These are phyloP conservation scores for Phialocephala sp. DNA, from an alignment of 2,329 filamentous ascomycete genomes.

Conservation along the genomic window DNA sequence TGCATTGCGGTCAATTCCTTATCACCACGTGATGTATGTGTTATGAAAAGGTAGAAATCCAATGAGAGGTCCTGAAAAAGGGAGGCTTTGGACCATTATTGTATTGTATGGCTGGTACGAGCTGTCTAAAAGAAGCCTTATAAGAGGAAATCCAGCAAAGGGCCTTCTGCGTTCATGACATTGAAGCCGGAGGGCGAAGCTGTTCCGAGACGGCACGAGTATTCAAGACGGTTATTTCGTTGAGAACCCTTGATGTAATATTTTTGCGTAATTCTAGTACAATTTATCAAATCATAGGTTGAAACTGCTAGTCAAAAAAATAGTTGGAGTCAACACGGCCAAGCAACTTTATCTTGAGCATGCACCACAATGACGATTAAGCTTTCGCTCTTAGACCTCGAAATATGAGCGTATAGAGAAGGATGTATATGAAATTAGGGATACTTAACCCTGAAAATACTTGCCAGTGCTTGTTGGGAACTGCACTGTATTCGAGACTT, in stretches of 20 bases:
- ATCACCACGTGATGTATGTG: conserved; percentile 8
- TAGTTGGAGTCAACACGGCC: background rate
- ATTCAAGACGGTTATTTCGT: background rate
- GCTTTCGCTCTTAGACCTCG: background rate
- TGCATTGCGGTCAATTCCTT: background rate
- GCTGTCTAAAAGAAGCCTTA: background rate
- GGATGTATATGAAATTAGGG: background rate
- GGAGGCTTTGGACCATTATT: background rate
- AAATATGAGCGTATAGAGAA: background rate
- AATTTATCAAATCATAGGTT: background rate
- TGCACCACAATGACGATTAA: background rate
- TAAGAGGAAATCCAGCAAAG: background rate
- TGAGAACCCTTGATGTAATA: background rate
- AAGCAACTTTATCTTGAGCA: background rate
- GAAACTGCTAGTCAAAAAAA: background rate
- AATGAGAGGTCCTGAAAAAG: conserved; percentile 1
- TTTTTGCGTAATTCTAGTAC: background rate
- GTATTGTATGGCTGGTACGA: background rate
- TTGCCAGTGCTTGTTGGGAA: background rate
- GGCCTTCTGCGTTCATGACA: background rate
- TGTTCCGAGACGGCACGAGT: background rate
- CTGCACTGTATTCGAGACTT: conserved; percentile 1
- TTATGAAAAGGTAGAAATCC: background rate
- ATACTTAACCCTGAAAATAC: background rate
- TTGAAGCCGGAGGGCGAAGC: background rate